A percentile compares a stretch with the other conserved stretches of the same genome.
Conservation (phyloP, 192 early-diverging fungal species). For the Linderina pennispora region DNA sequence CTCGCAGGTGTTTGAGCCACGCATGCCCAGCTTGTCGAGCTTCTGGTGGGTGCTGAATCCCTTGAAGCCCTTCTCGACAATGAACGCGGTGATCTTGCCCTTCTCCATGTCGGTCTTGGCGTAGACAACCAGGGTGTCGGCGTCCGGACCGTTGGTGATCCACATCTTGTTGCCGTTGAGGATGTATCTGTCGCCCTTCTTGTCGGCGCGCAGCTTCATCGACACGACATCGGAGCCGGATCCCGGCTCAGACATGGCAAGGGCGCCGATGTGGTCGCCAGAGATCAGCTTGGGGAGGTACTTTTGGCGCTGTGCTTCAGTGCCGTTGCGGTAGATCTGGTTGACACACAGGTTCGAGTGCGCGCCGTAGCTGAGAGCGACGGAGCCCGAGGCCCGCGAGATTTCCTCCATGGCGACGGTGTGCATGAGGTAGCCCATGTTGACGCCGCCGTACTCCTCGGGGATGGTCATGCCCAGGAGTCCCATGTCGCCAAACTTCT, state of each 20-base stretch:
- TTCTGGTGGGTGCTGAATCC: constrained; percentile 84
- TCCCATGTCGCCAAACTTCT: constrained; percentile 94
- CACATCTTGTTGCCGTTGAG: constrained; percentile 91
- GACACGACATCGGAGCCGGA: constrained; percentile 91
- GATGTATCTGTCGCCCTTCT: constrained; percentile 77
- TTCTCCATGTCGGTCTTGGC: constrained; percentile 78
- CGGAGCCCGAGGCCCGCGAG: constrained; percentile 78
- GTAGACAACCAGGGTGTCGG: constrained; percentile 85
- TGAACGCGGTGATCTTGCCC: constrained; percentile 92
- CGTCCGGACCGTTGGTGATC: constrained; percentile 96
- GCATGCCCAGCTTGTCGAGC: constrained; percentile 94
- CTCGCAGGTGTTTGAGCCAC: constrained; percentile 93
- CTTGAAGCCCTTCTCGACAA: constrained; percentile 81
- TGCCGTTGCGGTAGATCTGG: constrained; percentile 91
- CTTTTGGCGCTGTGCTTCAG: constrained; percentile 76
- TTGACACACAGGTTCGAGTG: constrained; percentile 98
- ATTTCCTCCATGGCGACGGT: constrained; percentile 92
- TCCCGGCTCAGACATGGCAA: constrained; percentile 92
- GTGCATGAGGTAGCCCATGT: constrained; percentile 87
- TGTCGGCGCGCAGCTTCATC: constrained; percentile 79
- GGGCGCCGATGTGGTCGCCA: constrained; percentile 83
- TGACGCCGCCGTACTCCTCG: constrained; percentile 81
- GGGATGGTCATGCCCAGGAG: constrained; percentile 87
- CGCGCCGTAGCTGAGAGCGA: constrained; percentile 90
- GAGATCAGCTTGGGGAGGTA: constrained; percentile 86